Percentiles rank a stretch among this genome's conserved stretches.
Conservation (phyloP, 331 rosid species). For the Acacia concinna region DNA sequence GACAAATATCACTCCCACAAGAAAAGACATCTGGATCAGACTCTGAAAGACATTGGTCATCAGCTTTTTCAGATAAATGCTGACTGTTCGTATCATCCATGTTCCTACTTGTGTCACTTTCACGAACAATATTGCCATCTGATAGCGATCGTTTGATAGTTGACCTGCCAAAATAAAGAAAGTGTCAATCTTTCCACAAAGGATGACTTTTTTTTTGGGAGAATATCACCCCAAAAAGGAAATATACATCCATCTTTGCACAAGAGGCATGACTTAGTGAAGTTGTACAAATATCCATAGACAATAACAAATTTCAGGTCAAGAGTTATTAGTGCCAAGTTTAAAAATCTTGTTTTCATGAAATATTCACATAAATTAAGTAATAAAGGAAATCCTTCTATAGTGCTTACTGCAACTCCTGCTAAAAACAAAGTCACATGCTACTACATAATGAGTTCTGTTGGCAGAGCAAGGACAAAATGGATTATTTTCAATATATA, state of each 20-base stretch:
- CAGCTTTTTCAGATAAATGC: conserved; percentile 39
- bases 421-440: background rate
- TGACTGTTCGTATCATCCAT: conserved; percentile 32
- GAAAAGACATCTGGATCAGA: conserved; percentile 46
- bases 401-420: background rate
- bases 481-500: background rate
- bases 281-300: background rate
- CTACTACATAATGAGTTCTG: background rate
- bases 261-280: background rate
- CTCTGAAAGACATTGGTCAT: conserved; percentile 43
- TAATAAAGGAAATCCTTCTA: background rate
- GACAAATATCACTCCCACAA: conserved; percentile 41
- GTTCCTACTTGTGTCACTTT: conserved; percentile 38
- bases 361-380: background rate
- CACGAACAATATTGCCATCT: conserved; percentile 55
- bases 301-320: background rate
- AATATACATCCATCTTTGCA: background rate
- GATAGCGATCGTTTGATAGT: conserved; percentile 63
- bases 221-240: background rate
- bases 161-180: conserved; percentile 44
- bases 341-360: background rate
- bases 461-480: background rate
- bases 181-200: conserved; percentile 4
- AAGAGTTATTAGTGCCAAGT: background rate
- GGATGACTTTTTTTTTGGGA: background rate